phyloP scores from a whole-genome alignment of 768 basidiomycete genomes.

The Mycena alexandri region DNA sequence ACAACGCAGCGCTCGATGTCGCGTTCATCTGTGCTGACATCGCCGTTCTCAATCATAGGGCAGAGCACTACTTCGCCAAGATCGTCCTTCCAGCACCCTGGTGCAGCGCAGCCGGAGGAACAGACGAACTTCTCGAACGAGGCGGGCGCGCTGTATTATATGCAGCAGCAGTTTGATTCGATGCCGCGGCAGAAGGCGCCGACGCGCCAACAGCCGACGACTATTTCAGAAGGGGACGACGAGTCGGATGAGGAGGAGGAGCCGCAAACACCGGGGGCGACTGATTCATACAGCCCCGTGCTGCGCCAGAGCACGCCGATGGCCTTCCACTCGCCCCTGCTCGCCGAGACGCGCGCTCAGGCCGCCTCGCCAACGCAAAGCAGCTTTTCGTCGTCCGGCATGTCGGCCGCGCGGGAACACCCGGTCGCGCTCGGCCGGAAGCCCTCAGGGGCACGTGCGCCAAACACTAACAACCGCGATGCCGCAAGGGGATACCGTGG shows the following conservation, averaged over 20 bases:
- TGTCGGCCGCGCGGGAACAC: slow-evolving; percentile 42
- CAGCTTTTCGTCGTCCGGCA: slow-evolving; percentile 31
- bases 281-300: slow-evolving; percentile 23
- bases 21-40: slow-evolving; percentile 47
- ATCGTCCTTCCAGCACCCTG: slow-evolving; percentile 29
- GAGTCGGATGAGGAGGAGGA: slow-evolving; percentile 52
- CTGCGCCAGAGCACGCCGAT: slow-evolving; percentile 53
- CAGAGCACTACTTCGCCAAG: slow-evolving; percentile 42
- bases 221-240: slow-evolving; percentile 58
- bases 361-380: slow-evolving; percentile 33
- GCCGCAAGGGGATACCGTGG: slow-evolving; percentile 55
- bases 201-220: slow-evolving; percentile 57
- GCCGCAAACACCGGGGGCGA: slow-evolving; percentile 17
- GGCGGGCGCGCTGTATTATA: slow-evolving; percentile 76
- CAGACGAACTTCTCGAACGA: slow-evolving; percentile 61
- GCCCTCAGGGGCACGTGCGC: slow-evolving; percentile 88
- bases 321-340: slow-evolving; percentile 48
- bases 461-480: slow-evolving; percentile 47
- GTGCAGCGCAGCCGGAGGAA: slow-evolving; percentile 41
- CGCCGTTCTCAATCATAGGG: slow-evolving; percentile 51
- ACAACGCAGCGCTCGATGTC: slow-evolving; percentile 25
- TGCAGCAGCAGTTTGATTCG: slow-evolving; percentile 70
- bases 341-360: slow-evolving; percentile 19
- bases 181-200: slow-evolving; percentile 36
- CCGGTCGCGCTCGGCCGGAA: slow-evolving; percentile 71